Base-by-base conservation (phyloP, 495 filamentous ascomycete species). In the Hyaloscypha bicolor region DNA sequence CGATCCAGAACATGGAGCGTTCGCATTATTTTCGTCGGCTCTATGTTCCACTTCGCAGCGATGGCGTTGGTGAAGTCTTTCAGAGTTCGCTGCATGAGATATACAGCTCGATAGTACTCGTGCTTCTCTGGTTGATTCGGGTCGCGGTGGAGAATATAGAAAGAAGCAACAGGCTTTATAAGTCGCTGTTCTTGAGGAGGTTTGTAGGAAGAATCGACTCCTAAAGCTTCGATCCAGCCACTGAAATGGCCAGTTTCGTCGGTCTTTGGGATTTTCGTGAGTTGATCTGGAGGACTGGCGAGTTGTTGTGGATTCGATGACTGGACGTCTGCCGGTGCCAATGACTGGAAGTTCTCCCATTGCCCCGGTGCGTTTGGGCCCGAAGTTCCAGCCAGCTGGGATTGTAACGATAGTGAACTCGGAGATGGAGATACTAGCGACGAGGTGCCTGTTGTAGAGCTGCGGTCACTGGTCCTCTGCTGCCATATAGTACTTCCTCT, bases 181-280 rank as follows among this genome's bases (percentile, higher is more conserved):
- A 83, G 77, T 55, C 83, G 85, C 68, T 96, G 91, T 8, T 83
- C 77, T 30, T 64, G 56, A 4, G 95, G 94, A 37, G 95, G 90
- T 62, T 89, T 86, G 74, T 99, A 99, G 0, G 84, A 81, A 12
- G 88, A 82, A 76, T 99, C 96, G 31, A 98, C 92, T 48, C 91
- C 95, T 8, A 97, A 78, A 1, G 93, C 93, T 74, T 99, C 94
- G 64, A 99, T 94, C 88, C 89, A 97, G 1, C 91, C 90, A 31
- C 87, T 86, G 64, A 90, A 75, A 51, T 81, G 81, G 12, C 88
- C 85, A 6, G 82, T 77, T 25, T 82, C 84, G 62, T 83, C 79
- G 8, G 75, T 76, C 65, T 79, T 81, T 1, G 69, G 71, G 30
- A 87, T 69, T 65, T 80, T 83, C 30, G 78, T 81, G 4, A 81